Evolutionary conservation across 208 protist species (phyloP).

Genomic region (Porcisia deanei): DNA sequence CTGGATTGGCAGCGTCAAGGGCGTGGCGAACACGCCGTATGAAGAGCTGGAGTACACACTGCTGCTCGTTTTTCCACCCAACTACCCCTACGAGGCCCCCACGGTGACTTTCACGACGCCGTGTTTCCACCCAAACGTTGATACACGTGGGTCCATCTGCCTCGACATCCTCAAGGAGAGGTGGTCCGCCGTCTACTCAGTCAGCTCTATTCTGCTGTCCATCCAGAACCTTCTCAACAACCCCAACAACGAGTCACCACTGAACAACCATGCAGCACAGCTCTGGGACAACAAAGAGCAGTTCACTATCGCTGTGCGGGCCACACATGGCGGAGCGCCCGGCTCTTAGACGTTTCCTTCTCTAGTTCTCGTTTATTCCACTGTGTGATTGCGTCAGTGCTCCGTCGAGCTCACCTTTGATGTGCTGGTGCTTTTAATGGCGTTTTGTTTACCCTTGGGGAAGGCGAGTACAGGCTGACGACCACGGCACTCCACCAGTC

Average conservation of each 20-base stretch:
- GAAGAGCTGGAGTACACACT: slow-evolving; percentile 94
- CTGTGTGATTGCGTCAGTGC: not conserved
- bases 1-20: slow-evolving; percentile 92
- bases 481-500: not conserved
- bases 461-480: not conserved
- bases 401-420: not conserved
- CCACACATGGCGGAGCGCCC: slow-evolving; percentile 41
- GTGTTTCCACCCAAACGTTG: slow-evolving; percentile 97
- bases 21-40: slow-evolving; percentile 87
- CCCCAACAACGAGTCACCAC: slow-evolving; percentile 95
- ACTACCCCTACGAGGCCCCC: slow-evolving; percentile 95
- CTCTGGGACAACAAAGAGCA: slow-evolving; percentile 87
- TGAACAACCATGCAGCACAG: slow-evolving; percentile 94
- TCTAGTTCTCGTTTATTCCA: not conserved
- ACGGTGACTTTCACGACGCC: slow-evolving; percentile 93
- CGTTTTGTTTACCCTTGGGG: not conserved
- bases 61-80: slow-evolving; percentile 87
- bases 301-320: slow-evolving; percentile 63
- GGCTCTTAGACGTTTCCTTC: not conserved
- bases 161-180: slow-evolving; percentile 98
- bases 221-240: slow-evolving; percentile 96
- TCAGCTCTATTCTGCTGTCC: slow-evolving; percentile 93
- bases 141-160: slow-evolving; percentile 94
- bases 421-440: not conserved
- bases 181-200: slow-evolving; percentile 96